phyloP scores from a whole-genome alignment of 345 rosid species.

The Brassica rapa region DNA sequence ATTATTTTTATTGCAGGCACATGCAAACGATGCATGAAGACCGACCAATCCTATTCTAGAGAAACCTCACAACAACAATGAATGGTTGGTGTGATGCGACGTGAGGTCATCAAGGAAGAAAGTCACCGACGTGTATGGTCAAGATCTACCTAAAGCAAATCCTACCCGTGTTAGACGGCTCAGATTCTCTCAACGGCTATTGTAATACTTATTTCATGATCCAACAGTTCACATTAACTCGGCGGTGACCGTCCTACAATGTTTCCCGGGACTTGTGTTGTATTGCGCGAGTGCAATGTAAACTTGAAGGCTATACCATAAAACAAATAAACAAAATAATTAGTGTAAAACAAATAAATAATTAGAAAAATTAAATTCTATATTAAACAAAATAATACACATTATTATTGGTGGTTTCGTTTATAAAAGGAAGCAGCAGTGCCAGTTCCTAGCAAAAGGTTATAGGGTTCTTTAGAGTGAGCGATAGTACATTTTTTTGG shows the following conservation, averaged over 20 bases:
- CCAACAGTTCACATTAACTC: slow-evolving; percentile 45
- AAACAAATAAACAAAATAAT: background rate
- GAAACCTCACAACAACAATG: slow-evolving; percentile 28
- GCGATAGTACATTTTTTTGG: background rate
- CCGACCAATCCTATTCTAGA: slow-evolving; percentile 39
- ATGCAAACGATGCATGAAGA: slow-evolving; percentile 43
- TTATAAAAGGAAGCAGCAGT: slow-evolving; percentile 45
- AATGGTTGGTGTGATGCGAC: slow-evolving; percentile 34
- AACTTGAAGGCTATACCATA: slow-evolving; percentile 19
- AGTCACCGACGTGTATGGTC: slow-evolving; percentile 50
- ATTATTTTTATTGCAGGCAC: slow-evolving; percentile 33
- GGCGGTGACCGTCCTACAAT: slow-evolving; percentile 85
- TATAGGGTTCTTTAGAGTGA: slow-evolving; percentile 37
- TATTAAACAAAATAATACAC: background rate
- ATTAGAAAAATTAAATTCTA: background rate
- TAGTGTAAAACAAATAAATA: slow-evolving; percentile 21
- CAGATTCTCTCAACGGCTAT: slow-evolving; percentile 48
- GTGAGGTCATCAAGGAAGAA: slow-evolving; percentile 42
- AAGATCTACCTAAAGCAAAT: slow-evolving; percentile 44
- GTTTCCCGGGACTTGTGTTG: slow-evolving; percentile 45
- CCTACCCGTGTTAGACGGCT: slow-evolving; percentile 50
- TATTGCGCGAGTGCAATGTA: slow-evolving; percentile 47
- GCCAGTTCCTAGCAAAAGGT: slow-evolving; percentile 24
- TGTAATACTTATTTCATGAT: slow-evolving; percentile 39
- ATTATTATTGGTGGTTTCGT: slow-evolving; percentile 29